Conservation (phyloP, 2,329 filamentous ascomycete species). For the Cryphonectria japonica region DNA sequence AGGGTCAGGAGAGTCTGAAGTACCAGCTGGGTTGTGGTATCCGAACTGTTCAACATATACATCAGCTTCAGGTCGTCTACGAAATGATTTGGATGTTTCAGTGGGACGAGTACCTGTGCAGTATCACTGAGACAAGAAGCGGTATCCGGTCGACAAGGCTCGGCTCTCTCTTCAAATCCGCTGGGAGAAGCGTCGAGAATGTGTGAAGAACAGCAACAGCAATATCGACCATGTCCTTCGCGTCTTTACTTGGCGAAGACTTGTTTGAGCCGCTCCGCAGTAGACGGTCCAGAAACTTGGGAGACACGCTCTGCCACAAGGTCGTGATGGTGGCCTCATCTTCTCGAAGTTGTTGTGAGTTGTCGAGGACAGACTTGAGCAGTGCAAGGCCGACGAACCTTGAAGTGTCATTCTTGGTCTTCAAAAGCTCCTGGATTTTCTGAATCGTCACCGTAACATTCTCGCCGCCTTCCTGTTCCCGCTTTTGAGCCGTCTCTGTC, state of each 20-base stretch:
- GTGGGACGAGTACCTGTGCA: slow-evolving; percentile 52
- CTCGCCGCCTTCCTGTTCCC: not conserved
- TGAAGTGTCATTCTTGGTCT: slow-evolving; percentile 66
- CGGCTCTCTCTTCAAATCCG: slow-evolving; percentile 46
- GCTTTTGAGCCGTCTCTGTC: not conserved
- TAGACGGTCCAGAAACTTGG: slow-evolving; percentile 67
- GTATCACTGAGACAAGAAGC: slow-evolving; percentile 54
- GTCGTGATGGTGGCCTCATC: slow-evolving; percentile 50
- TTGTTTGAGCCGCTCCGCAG: slow-evolving; percentile 55
- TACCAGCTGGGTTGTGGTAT: slow-evolving; percentile 55
- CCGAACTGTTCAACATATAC: slow-evolving; percentile 44
- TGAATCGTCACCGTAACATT: slow-evolving; percentile 31
- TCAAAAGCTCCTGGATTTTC: slow-evolving; percentile 60
- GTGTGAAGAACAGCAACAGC: slow-evolving; percentile 66
- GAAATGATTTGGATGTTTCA: not conserved
- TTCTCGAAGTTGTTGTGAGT: slow-evolving; percentile 54
- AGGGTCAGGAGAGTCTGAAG: slow-evolving; percentile 62
- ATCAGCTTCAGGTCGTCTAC: slow-evolving; percentile 19
- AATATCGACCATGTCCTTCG: slow-evolving; percentile 65
- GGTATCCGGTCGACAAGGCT: slow-evolving; percentile 59
- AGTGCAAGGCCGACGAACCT: slow-evolving; percentile 70
- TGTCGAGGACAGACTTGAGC: slow-evolving; percentile 68
- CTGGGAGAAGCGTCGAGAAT: slow-evolving; percentile 61
- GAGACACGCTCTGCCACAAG: slow-evolving; percentile 64
- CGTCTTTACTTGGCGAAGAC: slow-evolving; percentile 44